phyloP scores from a whole-genome alignment of 306 rosid genomes.

The Prosopis cineraria region DNA sequence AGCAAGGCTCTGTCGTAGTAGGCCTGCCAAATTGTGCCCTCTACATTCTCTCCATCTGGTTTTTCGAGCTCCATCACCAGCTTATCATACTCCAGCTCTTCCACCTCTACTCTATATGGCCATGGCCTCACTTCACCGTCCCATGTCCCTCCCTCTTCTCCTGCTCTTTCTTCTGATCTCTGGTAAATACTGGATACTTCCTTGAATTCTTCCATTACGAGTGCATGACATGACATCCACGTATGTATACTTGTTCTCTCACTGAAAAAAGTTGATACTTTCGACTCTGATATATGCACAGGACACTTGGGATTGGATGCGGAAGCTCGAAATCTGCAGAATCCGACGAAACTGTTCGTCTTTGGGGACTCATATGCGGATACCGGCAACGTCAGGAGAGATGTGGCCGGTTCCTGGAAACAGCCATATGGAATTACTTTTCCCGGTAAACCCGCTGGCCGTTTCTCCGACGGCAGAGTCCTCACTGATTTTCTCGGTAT shows the following conservation, averaged over 20 bases:
- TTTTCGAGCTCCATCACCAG: neutral
- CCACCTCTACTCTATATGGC: neutral
- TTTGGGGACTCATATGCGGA: slow-evolving; percentile 31
- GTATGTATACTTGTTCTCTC: neutral
- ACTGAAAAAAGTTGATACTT: neutral
- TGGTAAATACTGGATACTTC: slow-evolving; percentile 10
- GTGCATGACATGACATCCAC: neutral
- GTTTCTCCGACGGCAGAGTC: slow-evolving; percentile 29
- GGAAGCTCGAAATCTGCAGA: slow-evolving; percentile 11
- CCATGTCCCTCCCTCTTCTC: neutral
- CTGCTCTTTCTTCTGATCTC: neutral
- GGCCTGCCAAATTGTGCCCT: neutral
- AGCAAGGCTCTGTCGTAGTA: neutral
- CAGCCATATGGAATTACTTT: slow-evolving; percentile 23
- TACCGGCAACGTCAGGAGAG: slow-evolving; percentile 7
- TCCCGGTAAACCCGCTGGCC: slow-evolving; percentile 29
- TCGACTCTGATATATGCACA: neutral
- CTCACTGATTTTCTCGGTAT: slow-evolving; percentile 26
- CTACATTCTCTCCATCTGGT: neutral
- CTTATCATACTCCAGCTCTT: neutral
- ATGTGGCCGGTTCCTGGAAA: neutral
- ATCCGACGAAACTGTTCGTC: slow-evolving; percentile 24
- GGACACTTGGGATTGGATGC: slow-evolving; percentile 18
- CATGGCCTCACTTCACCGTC: neutral
- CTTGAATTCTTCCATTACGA: neutral